phyloP scores from a whole-genome alignment of 306 rosid genomes.

The Sindora glabra region DNA sequence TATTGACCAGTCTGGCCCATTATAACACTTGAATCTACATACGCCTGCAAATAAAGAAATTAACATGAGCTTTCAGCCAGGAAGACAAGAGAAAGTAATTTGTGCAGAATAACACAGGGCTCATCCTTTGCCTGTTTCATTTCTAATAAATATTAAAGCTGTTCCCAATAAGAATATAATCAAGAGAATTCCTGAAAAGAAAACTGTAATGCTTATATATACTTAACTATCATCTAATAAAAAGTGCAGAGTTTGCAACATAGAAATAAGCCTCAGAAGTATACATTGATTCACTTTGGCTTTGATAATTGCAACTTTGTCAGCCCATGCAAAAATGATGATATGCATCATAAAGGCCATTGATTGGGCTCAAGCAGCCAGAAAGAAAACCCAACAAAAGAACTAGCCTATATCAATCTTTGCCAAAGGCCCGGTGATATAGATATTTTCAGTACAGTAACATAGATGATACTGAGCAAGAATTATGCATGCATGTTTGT shows the following conservation, averaged over 20 bases:
- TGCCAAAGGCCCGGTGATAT: not conserved
- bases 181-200: not conserved
- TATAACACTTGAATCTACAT: conserved; percentile 71
- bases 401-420: not conserved
- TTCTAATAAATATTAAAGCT: not conserved
- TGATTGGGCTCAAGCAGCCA: not conserved
- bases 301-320: not conserved
- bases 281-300: not conserved
- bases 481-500: not conserved
- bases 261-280: not conserved
- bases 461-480: not conserved
- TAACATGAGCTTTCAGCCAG: not conserved
- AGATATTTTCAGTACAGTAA: not conserved
- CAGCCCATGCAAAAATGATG: not conserved
- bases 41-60: conserved; percentile 42
- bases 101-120: not conserved
- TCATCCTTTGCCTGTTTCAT: not conserved
- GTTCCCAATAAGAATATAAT: conserved; percentile 3
- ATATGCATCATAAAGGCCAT: not conserved
- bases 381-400: not conserved
- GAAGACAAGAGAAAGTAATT: not conserved
- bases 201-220: not conserved
- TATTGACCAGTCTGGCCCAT: conserved; percentile 57
- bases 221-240: not conserved
- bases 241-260: not conserved